These are phyloP conservation scores for Lactifluus rugatus DNA, from an alignment of 768 basidiomycete genomes.

Conservation along the genomic window DNA sequence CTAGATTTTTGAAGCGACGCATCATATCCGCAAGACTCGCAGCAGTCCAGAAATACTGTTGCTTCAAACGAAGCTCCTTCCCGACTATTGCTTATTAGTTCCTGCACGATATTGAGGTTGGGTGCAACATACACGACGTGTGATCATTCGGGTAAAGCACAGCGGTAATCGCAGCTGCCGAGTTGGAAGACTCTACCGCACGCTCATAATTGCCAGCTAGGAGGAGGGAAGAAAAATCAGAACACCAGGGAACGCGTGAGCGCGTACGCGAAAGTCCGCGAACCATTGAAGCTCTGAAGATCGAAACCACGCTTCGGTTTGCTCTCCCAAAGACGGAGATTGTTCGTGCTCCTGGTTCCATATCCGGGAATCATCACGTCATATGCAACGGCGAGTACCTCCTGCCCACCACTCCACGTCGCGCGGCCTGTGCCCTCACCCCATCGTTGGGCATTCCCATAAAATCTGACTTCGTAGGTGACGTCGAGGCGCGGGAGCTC, in stretches of 20 bases:
- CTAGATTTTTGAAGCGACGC: conserved; percentile 85
- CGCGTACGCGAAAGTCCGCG: not conserved
- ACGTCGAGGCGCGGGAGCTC: conserved; percentile 84
- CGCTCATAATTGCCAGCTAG: conserved; percentile 87
- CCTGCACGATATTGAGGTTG: not conserved
- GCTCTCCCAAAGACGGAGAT: conserved; percentile 76
- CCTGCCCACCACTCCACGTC: conserved; percentile 82
- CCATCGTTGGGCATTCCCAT: conserved; percentile 68
- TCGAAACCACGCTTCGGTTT: conserved; percentile 89
- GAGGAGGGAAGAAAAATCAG: not conserved
- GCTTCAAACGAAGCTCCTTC: conserved; percentile 84
- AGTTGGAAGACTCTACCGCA: conserved; percentile 80
- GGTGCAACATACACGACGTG: conserved; percentile 33
- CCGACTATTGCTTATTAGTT: conserved; percentile 42
- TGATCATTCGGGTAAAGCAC: conserved; percentile 97
- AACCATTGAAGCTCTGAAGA: conserved; percentile 90
- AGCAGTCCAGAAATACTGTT: conserved; percentile 95
- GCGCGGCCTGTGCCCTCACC: conserved; percentile 43
- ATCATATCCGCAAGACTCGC: conserved; percentile 84
- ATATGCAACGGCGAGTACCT: conserved; percentile 88
- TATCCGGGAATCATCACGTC: conserved; percentile 93
- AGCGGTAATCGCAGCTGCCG: conserved; percentile 87
- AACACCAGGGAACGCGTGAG: not conserved
- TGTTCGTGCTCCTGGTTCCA: conserved; percentile 79
- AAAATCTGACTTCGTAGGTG: conserved; percentile 77